Base-by-base conservation (phyloP, 768 basidiomycete genomes). In the Termitomyces sp. region DNA sequence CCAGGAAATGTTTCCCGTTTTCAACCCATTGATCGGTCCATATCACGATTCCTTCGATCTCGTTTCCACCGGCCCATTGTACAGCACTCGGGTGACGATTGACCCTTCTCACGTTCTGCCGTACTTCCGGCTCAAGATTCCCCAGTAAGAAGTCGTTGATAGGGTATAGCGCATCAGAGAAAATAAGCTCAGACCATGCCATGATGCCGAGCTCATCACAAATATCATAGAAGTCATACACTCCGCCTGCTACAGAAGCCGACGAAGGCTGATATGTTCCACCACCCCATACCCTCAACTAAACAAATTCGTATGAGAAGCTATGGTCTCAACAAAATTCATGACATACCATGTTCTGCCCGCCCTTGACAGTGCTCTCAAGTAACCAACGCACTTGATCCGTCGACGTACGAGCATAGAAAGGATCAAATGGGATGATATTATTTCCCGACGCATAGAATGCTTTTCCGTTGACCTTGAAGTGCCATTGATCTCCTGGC, bases 61-160 rank as follows among this genome's bases (percentile, higher is more conserved):
- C 81, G 66, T 85, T 84, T 20, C 82, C 82, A 10, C 80, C 82
- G 12, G 83, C 82, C 82, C 83, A 84, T 54, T 83, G 82, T 2
- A 69, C 79, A 61, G 77, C 79, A 66, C 81, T 84, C 4, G 83
- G 81, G 56, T 85, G 82, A 28, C 73, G 71, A 59, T 83, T 84
- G 20, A 83, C 64, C 24, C 83, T 70, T 22, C 82, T 71, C 2
- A 83, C 79, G 57, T 84, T 84, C 67, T 84, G 80, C 20, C 79
- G 71, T 14, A 84, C 79, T 63, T 85, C 83, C 1, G 80, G 77
- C 46, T 80, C 80, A 53, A 84, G 65, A 3, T 77, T 75, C 54
- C 76, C 76, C 33, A 84, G 65, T 22, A 84, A 55, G 60, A 80
- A 84, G 58, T 75, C 71, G 59, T 84, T 82, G 68, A 82, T 76